Percentiles rank a stretch among this genome's conserved stretches.
phyloP scores from a whole-genome alignment of 192 early-diverging fungal genomes.

The Linnemannia elongata region DNA sequence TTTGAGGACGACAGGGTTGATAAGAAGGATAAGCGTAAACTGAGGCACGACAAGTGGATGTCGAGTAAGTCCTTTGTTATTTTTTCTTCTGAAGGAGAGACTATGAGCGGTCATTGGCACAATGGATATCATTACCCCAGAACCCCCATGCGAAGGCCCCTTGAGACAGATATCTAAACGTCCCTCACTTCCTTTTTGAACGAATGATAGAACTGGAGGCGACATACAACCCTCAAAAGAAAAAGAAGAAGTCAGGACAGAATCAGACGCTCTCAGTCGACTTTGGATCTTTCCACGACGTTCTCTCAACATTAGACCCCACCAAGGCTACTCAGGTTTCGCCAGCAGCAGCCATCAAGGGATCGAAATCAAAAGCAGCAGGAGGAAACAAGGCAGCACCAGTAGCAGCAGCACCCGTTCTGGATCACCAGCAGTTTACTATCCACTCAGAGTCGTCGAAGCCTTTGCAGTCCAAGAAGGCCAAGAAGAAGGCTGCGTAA shows the following conservation, averaged over 20 bases:
- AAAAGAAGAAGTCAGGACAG: constrained; percentile 62
- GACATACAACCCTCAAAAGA: constrained; percentile 62
- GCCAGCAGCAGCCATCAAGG: constrained; percentile 6
- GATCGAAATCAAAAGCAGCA: constrained; percentile 25
- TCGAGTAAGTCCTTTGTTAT: constrained; percentile 59
- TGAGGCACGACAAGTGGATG: constrained; percentile 73
- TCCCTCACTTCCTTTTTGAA: not conserved
- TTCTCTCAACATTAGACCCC: constrained; percentile 56
- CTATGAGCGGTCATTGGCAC: too few relatives aligned
- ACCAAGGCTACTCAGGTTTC: constrained; percentile 5
- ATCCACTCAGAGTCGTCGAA: constrained; percentile 47
- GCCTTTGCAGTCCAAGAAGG: constrained; percentile 61
- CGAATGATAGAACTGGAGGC: constrained; percentile 62
- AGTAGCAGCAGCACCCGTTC: constrained; percentile 41
- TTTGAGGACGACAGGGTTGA: constrained; percentile 47
- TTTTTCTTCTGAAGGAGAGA: not conserved
- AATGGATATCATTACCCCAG: too few relatives aligned
- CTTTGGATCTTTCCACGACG: constrained; percentile 62
- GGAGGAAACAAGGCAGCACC: constrained; percentile 29
- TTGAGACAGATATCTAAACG: not conserved
- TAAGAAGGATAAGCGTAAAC: constrained; percentile 68
- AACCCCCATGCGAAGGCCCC: too few relatives aligned
- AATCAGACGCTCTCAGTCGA: constrained; percentile 66
- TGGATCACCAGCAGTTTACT: constrained; percentile 44
- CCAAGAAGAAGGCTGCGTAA: constrained; percentile 72